A percentile compares a stretch with the other conserved stretches of the same genome.
These are phyloP conservation scores for Hypoxylon fragiforme DNA, from an alignment of 495 filamentous ascomycete species.

Conservation along the genomic window DNA sequence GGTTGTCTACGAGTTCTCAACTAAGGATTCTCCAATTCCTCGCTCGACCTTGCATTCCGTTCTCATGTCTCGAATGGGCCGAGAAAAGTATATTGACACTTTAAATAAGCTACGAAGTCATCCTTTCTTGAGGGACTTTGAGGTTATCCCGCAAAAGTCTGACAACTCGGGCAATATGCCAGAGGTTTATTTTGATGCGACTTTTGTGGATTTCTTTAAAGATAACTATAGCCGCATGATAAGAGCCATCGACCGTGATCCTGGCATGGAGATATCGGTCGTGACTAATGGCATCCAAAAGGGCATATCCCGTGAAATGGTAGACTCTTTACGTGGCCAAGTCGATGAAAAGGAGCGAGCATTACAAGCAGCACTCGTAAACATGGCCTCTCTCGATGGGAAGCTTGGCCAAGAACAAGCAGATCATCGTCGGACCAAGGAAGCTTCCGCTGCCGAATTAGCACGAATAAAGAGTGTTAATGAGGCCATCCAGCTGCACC, in stretches of 20 bases:
- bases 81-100: slow-evolving; percentile 87
- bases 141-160: slow-evolving; percentile 75
- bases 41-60: slow-evolving; percentile 81
- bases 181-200: slow-evolving; percentile 81
- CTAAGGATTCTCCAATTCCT: slow-evolving; percentile 91
- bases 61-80: slow-evolving; percentile 75
- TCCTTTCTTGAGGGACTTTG: slow-evolving; percentile 87
- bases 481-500: slow-evolving; percentile 69
- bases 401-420: slow-evolving; percentile 77
- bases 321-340: slow-evolving; percentile 80
- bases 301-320: slow-evolving; percentile 78
- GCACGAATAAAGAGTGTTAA: slow-evolving; percentile 66
- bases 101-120: slow-evolving; percentile 77
- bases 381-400: slow-evolving; percentile 65
- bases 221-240: slow-evolving; percentile 88
- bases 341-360: slow-evolving; percentile 71
- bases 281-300: slow-evolving; percentile 78
- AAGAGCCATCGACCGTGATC: slow-evolving; percentile 89
- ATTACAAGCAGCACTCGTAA: slow-evolving; percentile 68
- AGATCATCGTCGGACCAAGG: slow-evolving; percentile 72
- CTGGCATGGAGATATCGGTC: slow-evolving; percentile 79
- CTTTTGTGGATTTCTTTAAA: slow-evolving; percentile 93
- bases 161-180: slow-evolving; percentile 63
- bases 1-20: slow-evolving; percentile 95
- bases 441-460: slow-evolving; percentile 65